Base-by-base conservation (phyloP, 306 rosid genomes). In the Trifolium fragiferum region DNA sequence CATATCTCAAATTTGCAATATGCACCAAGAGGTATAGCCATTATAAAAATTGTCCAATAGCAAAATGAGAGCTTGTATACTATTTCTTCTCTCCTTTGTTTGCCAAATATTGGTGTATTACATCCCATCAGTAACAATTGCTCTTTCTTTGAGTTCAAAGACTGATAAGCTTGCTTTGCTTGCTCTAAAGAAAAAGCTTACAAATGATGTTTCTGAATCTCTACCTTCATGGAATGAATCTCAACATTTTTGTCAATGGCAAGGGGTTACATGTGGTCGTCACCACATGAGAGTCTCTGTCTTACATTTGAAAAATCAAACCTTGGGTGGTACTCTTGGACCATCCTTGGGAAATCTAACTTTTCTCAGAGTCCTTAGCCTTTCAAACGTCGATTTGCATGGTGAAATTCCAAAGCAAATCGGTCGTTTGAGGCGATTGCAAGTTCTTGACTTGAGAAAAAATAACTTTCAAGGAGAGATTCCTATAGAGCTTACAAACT, bases 131-230 rank as follows among this genome's bases (percentile, higher is more conserved):
- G 0, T 3, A 0, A 27, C 32, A 8, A 32, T 46, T 32, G 53
- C 53, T 16, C 6, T 41, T 12, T 8, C 35, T 30, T 60, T 37
- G 67, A 71, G 72, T 21, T n/a, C n/a, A 47, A 32, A 74, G 4
- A 60, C 73, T 4, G 80, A 80, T 61, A 80, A 68, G 13, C 40
- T 37, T 37, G 10, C 40, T 37, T 37, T 37, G 40, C 40, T 37
- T 37, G 10, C 50, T 3, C 13, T 44, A 16, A 44, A 44, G 1
- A 16, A 44, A 13, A 44, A 44, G 6, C 50, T 44, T 44, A 44
- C 50, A 44, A 44, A 44, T 44, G 50, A 16, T 44, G 50, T 4
- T 1, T 2, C 50, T 1, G 50, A 44, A 13, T 44, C 50, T 13
- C 2, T 44, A 0, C 16, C 50, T 4, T 13, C 50, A 44, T 44